Base-by-base conservation (phyloP, 176 grass and related monocot species). In the Eragrostis curvula region DNA sequence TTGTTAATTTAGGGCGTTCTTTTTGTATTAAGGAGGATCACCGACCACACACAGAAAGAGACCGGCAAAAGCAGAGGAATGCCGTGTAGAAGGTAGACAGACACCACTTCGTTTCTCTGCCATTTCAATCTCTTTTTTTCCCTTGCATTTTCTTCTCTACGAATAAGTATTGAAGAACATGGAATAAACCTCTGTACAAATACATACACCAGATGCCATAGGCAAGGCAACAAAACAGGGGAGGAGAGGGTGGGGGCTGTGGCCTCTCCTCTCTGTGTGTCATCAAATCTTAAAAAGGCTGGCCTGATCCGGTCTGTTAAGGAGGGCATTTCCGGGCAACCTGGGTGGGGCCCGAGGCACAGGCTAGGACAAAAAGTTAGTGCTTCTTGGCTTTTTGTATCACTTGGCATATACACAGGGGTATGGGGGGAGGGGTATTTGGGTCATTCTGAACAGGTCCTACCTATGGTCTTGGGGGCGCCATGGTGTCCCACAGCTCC, bases 231-330 rank as follows among this genome's bases (percentile, higher is more conserved):
- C 70, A 84, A 83, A 62, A 70, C 23, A 82, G 36, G 46, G 18
- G 29, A 9, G 24, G 11, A 13, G 30, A 29, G 47, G 72, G 81
- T 62, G 43, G 75, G 75, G 28, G 4, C 18, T 3, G 79, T 55
- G 32, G 32, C 32, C 32, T 12, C 50, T 9, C 0, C 18, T 0
- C 61, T 8, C 55, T 66, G 57, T 71, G 73, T 82, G 86, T 82
- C 83, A 85, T 86, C 52, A 91, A 88, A 80, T 91, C 86, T 78
- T 86, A 64, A 77, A 78, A 86, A 84, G 78, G 66, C 71, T 81
- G 70, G 50, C 64, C 83, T 82, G 74, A 91, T 94, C 82, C 51
- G 85, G 83, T 94, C 86, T 81, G 86, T 91, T 94, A 89, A 76
- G 80, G 68, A 88, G 88, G 88, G 91, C 72, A 85, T 85, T 85